Percentiles rank a stretch among this genome's conserved stretches.
Conservation (phyloP, 148 eudicot genomes). For the Talinum fruticosum region DNA sequence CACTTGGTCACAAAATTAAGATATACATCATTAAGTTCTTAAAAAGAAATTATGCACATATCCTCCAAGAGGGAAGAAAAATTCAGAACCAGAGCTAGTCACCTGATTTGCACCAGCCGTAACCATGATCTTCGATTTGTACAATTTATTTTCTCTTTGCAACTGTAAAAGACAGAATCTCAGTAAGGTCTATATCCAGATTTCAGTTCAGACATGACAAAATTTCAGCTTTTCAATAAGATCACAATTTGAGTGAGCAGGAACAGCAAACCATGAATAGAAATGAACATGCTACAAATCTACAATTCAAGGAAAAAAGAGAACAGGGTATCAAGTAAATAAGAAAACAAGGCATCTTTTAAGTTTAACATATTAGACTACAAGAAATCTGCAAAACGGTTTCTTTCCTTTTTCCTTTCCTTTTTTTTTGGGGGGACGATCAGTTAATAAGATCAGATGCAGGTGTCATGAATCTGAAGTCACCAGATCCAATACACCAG, state of each 20-base stretch:
- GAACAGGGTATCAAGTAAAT: background rate
- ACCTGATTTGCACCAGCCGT: conserved; percentile 99
- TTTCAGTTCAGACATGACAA: background rate
- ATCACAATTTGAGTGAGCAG: background rate
- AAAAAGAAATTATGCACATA: background rate
- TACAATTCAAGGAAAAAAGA: background rate
- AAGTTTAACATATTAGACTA: background rate
- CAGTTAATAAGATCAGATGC: background rate
- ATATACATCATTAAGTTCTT: background rate
- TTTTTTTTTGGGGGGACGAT: background rate
- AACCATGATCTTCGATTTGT: conserved; percentile 86
- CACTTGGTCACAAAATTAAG: background rate
- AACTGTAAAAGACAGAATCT: conserved; percentile 42
- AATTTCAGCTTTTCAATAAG: background rate
- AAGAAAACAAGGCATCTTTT: background rate
- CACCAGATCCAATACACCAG: background rate
- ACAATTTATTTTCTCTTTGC: conserved; percentile 59
- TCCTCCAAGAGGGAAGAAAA: background rate
- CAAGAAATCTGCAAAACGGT: background rate
- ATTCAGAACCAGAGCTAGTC: conserved; percentile 6
- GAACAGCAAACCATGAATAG: background rate
- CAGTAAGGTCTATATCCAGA: conserved; percentile 7
- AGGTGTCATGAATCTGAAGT: background rate
- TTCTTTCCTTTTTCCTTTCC: too few species aligned
- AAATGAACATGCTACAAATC: background rate